Conservation (phyloP, 2,329 filamentous ascomycete species). For the Hypoxylon sp. region DNA sequence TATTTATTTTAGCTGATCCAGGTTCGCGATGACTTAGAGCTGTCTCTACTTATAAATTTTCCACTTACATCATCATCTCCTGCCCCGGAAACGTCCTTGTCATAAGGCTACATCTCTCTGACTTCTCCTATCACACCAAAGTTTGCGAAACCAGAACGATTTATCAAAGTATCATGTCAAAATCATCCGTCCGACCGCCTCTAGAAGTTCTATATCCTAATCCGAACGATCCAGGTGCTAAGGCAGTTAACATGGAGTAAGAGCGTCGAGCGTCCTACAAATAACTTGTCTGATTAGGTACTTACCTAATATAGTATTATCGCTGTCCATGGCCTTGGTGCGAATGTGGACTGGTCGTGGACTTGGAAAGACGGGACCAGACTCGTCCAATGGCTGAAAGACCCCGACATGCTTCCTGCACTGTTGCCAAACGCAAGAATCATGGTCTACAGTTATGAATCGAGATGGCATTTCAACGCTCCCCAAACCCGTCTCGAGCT, state of each 20-base stretch:
- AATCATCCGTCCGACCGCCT: not conserved
- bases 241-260: conserved; percentile 3
- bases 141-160: too few relatives aligned
- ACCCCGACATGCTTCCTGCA: conserved; percentile 35
- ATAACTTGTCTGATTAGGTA: too few relatives aligned
- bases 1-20: too few relatives aligned
- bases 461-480: conserved; percentile 25
- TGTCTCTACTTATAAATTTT: too few relatives aligned
- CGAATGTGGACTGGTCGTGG: conserved; percentile 12
- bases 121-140: too few relatives aligned
- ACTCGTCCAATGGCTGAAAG: conserved; percentile 34
- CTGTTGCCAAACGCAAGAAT: conserved; percentile 29
- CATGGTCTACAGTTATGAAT: conserved; percentile 33
- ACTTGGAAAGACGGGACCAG: not conserved
- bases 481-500: conserved; percentile 30
- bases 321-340: conserved; percentile 1
- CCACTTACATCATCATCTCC: too few relatives aligned
- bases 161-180: not conserved
- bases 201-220: conserved; percentile 4
- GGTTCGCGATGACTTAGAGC: too few relatives aligned
- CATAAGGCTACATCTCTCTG: too few relatives aligned
- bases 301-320: not conserved
- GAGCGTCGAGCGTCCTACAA: too few relatives aligned
- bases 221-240: not conserved
- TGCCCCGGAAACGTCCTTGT: conserved; percentile 1